Evolutionary conservation across 441 rosid genomes (phyloP), one percentile per base, ranked within the genome.

Genomic region (Erodium trifolium): DNA sequence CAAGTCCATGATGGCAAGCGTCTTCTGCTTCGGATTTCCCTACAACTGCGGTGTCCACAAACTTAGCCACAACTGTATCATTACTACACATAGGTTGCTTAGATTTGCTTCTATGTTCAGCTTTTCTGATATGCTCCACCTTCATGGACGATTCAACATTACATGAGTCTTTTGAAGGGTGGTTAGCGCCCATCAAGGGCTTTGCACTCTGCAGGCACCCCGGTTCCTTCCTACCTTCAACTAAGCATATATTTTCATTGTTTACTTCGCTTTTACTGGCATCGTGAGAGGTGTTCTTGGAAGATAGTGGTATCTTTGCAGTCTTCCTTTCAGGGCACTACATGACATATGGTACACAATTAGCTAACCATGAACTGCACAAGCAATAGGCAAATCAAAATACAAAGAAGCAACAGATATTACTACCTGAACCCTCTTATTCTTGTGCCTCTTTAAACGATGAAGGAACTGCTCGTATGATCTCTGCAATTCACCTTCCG

Each of bases 1-100:
- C 90, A 67, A 91, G 77, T 78, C 96, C 93, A 79, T 88, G 96
- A 84, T 89, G 96, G 76, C 90, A 82, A 49, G 87, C 93, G 76
- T 87, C 82, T 79, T 89, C 96, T 77, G 85, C 86, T 77, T 85
- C 89, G 67, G 90, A 73, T 71, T 88, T 89, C 62, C 95, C 95
- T 76, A 86, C 83, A 67, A 83, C 79, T 65, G 96, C 90, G 69
- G 81, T 86, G 63, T 83, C 96, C 75, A 87, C 90, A 76, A 88
- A 88, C 71, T 75, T 83, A 68, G 75, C 86, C 69, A 83, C 83
- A 29, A 83, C 78, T 0, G 87, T 79, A 35, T 87, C 90, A 63
- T 78, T 90, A 70, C 74, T 71, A 35, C 39, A 51, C 13, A 68
- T 69, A 53, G 63, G 82, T 70, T 67, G 67, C 78, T 66, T 73